Percentiles rank a stretch among this genome's conserved stretches.
phyloP scores from a whole-genome alignment of 441 rosid genomes.

The Francoa sonchifolia region DNA sequence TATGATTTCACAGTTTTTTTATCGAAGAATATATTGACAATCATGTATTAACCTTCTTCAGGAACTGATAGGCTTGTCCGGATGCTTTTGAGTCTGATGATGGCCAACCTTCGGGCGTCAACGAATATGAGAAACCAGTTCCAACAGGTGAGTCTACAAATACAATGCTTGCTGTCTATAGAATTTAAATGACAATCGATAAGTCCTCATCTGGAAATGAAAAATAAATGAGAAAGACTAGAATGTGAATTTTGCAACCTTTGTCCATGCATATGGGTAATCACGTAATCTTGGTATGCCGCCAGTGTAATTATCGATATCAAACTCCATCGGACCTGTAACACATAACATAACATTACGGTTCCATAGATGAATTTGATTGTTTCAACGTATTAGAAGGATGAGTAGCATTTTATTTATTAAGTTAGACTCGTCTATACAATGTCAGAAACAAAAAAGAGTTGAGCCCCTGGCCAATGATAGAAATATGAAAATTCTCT shows the following conservation, averaged over 20 bases:
- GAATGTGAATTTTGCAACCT: constrained; percentile 7
- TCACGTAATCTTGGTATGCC: constrained; percentile 10
- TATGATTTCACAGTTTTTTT: no score
- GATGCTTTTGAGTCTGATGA: constrained; percentile 16
- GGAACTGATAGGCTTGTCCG: constrained; percentile 11
- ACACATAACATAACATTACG: neutral
- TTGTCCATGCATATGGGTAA: constrained; percentile 19
- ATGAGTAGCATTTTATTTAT: neutral
- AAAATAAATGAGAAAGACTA: neutral
- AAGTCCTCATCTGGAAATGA: neutral
- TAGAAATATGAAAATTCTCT: no score
- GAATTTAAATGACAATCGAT: neutral
- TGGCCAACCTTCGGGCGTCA: constrained; percentile 13
- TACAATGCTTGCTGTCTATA: constrained; percentile 15
- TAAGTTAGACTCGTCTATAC: no score
- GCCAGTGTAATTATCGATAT: constrained; percentile 12
- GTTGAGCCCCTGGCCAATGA: no score
- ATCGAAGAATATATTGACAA: no score
- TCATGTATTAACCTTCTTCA: constrained; percentile 12
- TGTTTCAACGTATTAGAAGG: neutral
- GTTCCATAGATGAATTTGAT: no score
- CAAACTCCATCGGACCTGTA: constrained; percentile 23
- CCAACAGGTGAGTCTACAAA: constrained; percentile 21
- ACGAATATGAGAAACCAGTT: constrained; percentile 19
- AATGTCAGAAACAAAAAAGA: no score